These are phyloP conservation scores for Anastatica hierochuntica DNA, from an alignment of 345 rosid genomes.

Conservation along the genomic window DNA sequence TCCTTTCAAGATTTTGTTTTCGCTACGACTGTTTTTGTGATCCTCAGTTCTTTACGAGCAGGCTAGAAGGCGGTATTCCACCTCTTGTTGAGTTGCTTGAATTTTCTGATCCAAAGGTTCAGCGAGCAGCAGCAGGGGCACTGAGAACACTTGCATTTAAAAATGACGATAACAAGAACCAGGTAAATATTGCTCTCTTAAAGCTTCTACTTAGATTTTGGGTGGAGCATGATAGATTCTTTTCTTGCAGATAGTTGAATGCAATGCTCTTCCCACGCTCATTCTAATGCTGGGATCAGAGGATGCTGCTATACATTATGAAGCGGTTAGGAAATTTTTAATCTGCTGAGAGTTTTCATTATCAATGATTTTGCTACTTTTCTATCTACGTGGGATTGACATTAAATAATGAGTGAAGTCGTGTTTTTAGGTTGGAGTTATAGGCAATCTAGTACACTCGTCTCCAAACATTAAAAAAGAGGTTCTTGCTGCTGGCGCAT, in stretches of 20 bases:
- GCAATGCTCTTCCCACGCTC: conserved; percentile 87
- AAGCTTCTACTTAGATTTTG: conserved; percentile 8
- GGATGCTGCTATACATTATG: conserved; percentile 97
- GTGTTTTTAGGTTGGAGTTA: conserved; percentile 75
- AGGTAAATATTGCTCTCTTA: conserved; percentile 34
- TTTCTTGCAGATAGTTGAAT: conserved; percentile 75
- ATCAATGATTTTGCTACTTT: neutral
- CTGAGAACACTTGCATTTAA: conserved; percentile 92
- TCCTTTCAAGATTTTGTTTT: conserved; percentile 2
- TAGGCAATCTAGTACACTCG: conserved; percentile 95
- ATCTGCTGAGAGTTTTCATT: neutral
- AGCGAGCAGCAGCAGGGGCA: conserved; percentile 99
- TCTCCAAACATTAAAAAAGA: conserved; percentile 90
- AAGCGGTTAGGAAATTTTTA: conserved; percentile 53
- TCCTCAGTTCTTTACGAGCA: conserved; percentile 25
- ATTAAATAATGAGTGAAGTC: conserved; percentile 10
- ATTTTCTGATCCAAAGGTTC: conserved; percentile 77
- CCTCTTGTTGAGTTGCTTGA: conserved; percentile 95
- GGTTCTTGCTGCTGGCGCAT: conserved; percentile 91
- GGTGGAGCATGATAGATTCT: conserved; percentile 3
- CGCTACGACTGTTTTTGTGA: conserved; percentile 14
- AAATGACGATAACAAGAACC: conserved; percentile 89
- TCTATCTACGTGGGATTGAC: neutral
- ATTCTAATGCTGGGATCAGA: conserved; percentile 93
- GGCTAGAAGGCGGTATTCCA: conserved; percentile 93